Evolutionary conservation across 257 asterid genomes (phyloP).

Genomic region (Marsdenia floribunda): DNA sequence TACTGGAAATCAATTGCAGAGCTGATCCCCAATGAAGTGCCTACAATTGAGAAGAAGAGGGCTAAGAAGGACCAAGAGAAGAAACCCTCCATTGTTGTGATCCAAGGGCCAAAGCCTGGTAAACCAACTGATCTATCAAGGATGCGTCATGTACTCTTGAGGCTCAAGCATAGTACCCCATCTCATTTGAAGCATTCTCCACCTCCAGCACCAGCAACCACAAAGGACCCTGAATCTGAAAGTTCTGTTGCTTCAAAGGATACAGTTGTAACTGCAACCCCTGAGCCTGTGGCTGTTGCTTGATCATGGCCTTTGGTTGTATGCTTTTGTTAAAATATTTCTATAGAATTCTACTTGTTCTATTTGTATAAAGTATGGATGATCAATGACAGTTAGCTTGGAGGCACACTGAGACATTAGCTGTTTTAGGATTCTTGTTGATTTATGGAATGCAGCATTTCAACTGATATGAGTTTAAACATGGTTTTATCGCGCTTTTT

Average conservation of each 20-base stretch:
- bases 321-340: neutral
- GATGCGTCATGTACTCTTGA: slow-evolving; percentile 62
- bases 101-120: slow-evolving; percentile 91
- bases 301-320: slow-evolving; percentile 19
- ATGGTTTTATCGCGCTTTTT: neutral
- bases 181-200: slow-evolving; percentile 56
- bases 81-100: slow-evolving; percentile 43
- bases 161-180: slow-evolving; percentile 76
- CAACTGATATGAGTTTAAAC: neutral
- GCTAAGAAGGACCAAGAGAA: slow-evolving; percentile 61
- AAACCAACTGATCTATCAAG: slow-evolving; percentile 67
- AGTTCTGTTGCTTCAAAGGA: slow-evolving; percentile 23
- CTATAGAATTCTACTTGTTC: neutral
- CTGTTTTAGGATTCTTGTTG: neutral
- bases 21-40: slow-evolving; percentile 74
- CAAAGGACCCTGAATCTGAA: slow-evolving; percentile 24
- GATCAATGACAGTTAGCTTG: neutral
- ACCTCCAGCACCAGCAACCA: slow-evolving; percentile 20
- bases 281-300: slow-evolving; percentile 47
- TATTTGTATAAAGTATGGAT: slow-evolving; percentile 10
- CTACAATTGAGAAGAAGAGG: slow-evolving; percentile 50
- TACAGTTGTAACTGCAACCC: slow-evolving; percentile 18
- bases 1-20: slow-evolving; percentile 88
- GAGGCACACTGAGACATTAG: neutral
- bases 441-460: neutral